phyloP scores from a whole-genome alignment of 2,329 filamentous ascomycete species.

The Colletotrichum karsti region DNA sequence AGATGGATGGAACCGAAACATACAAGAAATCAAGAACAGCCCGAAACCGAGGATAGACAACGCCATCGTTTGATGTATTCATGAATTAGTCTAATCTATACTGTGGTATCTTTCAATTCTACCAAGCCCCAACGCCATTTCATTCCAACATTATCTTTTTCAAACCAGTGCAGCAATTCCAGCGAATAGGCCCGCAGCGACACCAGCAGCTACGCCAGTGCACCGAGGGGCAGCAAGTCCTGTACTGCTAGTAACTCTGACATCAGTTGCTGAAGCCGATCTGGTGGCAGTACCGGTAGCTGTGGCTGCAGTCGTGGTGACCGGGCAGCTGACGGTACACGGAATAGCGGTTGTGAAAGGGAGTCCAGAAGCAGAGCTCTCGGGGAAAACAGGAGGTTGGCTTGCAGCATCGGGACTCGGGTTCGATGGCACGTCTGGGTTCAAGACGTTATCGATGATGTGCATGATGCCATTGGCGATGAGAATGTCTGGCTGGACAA shows the following conservation, averaged over 20 bases:
- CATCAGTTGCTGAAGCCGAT: conserved; percentile 33
- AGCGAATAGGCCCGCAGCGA: neutral
- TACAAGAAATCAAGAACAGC: neutral
- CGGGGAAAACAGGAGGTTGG: conserved; percentile 43
- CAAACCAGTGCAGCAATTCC: conserved; percentile 14
- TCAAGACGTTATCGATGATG: conserved; percentile 62
- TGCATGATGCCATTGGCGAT: conserved; percentile 67
- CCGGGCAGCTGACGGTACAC: conserved; percentile 49
- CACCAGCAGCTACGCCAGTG: conserved; percentile 9
- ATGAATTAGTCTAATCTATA: neutral
- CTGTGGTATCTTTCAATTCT: neutral
- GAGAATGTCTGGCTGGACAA: conserved; percentile 61
- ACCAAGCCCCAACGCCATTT: neutral
- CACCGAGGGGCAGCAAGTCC: conserved; percentile 8
- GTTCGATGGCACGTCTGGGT: conserved; percentile 45
- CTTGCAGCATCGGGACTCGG: conserved; percentile 47
- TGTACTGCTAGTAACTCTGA: conserved; percentile 34
- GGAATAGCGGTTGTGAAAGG: conserved; percentile 53
- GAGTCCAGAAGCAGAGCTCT: conserved; percentile 32
- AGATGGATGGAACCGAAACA: no score
- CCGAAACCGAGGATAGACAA: neutral
- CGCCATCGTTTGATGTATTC: neutral
- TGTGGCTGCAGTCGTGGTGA: conserved; percentile 35
- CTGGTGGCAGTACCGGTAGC: conserved; percentile 31
- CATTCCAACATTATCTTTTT: neutral